Percentiles rank a stretch among this genome's conserved stretches.
Conservation (phyloP, 176 grass and related monocot genomes). For the Musa itinerans region DNA sequence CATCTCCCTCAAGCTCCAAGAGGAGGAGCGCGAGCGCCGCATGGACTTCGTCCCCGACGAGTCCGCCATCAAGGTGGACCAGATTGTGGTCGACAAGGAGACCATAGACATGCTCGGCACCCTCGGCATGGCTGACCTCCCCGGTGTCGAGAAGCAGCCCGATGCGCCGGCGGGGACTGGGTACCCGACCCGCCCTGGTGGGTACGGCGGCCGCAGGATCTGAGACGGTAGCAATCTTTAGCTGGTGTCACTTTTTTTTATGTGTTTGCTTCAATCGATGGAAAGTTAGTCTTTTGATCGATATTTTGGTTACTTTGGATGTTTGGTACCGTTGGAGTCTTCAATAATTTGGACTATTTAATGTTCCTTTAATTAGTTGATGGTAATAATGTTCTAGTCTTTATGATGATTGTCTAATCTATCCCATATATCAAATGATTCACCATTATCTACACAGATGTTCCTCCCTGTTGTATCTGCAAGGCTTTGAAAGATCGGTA, state of each 20-base stretch:
- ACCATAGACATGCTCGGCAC: constrained; percentile 73
- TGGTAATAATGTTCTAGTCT: not conserved
- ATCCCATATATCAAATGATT: not conserved
- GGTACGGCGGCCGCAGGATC: constrained; percentile 14
- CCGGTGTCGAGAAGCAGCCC: constrained; percentile 56
- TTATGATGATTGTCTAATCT: not conserved
- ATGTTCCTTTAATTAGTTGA: not conserved
- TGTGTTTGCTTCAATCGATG: not conserved
- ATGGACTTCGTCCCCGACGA: constrained; percentile 96
- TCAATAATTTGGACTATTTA: not conserved
- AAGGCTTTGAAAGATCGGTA: not conserved
- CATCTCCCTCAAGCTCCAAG: constrained; percentile 89
- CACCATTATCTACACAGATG: too few relatives aligned
- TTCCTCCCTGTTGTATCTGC: too few relatives aligned
- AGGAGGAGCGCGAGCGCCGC: constrained; percentile 90
- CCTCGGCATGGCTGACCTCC: constrained; percentile 77
- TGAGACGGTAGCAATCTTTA: not conserved
- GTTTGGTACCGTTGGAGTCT: not conserved
- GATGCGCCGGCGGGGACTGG: constrained; percentile 27
- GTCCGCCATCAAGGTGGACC: constrained; percentile 64
- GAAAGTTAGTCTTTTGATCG: not conserved
- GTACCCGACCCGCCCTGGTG: constrained; percentile 27
- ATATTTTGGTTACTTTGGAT: not conserved
- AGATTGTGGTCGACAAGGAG: constrained; percentile 84
- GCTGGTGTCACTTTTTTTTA: not conserved